Base-by-base conservation (phyloP, 2,329 filamentous ascomycete genomes). In the Colletotrichum karsti region DNA sequence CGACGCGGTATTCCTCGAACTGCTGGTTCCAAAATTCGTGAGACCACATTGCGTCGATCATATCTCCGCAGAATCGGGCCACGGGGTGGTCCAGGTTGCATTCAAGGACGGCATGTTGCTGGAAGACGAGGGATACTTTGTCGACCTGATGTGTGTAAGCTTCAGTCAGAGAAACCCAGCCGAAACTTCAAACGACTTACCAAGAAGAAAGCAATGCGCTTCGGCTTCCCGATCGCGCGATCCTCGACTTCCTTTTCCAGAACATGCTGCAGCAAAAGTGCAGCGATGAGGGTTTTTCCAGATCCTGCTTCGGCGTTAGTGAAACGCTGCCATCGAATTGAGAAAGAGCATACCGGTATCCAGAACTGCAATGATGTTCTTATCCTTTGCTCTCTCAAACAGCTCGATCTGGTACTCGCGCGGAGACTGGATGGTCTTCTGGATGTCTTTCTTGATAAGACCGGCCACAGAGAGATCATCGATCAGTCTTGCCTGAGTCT, bases 211-310 rank as follows among this genome's bases (percentile, higher is more conserved):
- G 94, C 88, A 8, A 93, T 87, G 28, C 91, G 90, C 39, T 83
- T 87, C 0, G 82, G 74, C n/a, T 84, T 84, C 2, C 91, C 92
- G 2, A 80, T 74, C 0, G 83, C 85, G 41, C 94, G 88, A 70
- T 89, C 82, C 69, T 93, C 90, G 1, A 98, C 81, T 77, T 99
- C 96, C 67, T 91, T 83, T 41, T 94, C 89, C 30, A 98, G 85
- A 9, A 89, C 86, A 77, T 97, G 88, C 41, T 91, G 89, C 24
- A 98, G 85, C 5, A 99, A 85, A 3, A 98, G 85, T 1, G 93
- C 94, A 0, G 96, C 95, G 73, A 99, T 98, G n/a, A 98, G 84
- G 0, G 96, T 99, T 80, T 99, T 99, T 3, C 96, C 96, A 4
- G 94, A 94, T 12, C 96, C 92, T 91, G 66, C 60, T n/a, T n/a